Evolutionary conservation across 805 yeast species (phyloP).

Genomic region (Candida andamanensis): DNA sequence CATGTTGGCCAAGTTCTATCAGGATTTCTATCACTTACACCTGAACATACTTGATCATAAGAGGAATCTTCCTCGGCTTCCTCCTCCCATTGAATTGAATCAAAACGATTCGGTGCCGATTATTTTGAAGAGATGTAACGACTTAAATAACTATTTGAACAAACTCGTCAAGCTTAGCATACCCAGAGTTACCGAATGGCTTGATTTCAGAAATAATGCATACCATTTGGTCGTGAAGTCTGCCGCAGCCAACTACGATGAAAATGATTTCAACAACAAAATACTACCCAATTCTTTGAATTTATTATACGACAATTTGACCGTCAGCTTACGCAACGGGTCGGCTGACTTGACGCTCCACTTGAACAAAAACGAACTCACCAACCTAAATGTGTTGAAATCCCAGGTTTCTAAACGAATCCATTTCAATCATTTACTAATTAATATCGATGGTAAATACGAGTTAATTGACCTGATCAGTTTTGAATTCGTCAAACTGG

Average conservation of each 20-base stretch:
- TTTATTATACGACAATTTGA: conserved; percentile 8
- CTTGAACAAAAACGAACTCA: conserved; percentile 18
- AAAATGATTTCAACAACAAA: conserved; percentile 17
- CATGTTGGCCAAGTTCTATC: conserved; percentile 27
- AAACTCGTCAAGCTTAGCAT: conserved; percentile 16
- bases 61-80: conserved; percentile 23
- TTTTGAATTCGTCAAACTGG: conserved; percentile 5
- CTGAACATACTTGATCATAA: conserved; percentile 8
- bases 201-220: conserved; percentile 19
- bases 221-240: conserved; percentile 4
- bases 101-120: conserved; percentile 7
- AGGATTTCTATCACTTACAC: conserved; percentile 35
- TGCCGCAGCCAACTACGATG: conserved; percentile 5
- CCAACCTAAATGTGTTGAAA: conserved; percentile 22
- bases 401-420: conserved; percentile 17
- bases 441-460: conserved; percentile 20
- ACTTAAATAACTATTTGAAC: conserved; percentile 22
- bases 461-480: conserved; percentile 24
- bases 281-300: conserved; percentile 18
- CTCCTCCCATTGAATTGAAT: conserved; percentile 21
- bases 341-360: conserved; percentile 24
- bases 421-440: conserved; percentile 21
- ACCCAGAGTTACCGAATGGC: conserved; percentile 20
- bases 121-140: conserved; percentile 18
- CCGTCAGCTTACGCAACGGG: conserved; percentile 1